Conservation (phyloP, 352 stramenopile genomes). For the Phytophthora pistaciae region DNA sequence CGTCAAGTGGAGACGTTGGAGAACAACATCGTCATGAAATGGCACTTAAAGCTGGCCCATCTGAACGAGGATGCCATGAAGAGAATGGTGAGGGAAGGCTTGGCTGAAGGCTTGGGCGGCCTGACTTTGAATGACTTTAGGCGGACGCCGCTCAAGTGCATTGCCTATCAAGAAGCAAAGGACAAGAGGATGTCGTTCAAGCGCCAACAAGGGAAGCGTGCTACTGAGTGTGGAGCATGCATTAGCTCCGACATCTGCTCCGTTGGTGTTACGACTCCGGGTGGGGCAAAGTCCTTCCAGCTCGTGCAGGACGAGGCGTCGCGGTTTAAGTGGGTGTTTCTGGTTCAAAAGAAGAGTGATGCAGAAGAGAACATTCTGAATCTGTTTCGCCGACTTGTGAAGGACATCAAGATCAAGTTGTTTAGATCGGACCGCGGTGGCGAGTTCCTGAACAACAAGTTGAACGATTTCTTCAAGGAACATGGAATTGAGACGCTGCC, state of each 20-base stretch:
- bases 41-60: conserved; percentile 3
- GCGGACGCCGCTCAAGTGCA: neutral
- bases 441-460: neutral
- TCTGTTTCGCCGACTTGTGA: neutral
- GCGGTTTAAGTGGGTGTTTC: conserved; percentile 15
- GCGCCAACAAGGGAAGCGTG: neutral
- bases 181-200: conserved; percentile 2
- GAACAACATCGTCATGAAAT: conserved; percentile 5
- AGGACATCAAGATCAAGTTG: neutral
- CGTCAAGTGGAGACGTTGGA: neutral
- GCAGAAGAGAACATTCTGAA: neutral
- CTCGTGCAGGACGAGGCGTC: conserved; percentile 16
- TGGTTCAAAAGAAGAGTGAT: conserved; percentile 1
- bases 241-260: neutral
- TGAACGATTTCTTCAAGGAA: too few species aligned
- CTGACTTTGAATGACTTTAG: neutral
- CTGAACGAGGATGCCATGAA: conserved; percentile 6
- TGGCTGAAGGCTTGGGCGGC: neutral
- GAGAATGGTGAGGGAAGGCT: neutral
- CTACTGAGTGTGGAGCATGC: neutral
- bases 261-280: neutral
- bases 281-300: conserved; percentile 4
- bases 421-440: neutral
- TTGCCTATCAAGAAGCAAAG: neutral
- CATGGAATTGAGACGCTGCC: too few species aligned